Evolutionary conservation across 148 eudicot species (phyloP), one percentile per base, ranked within the genome.

Genomic region (Diospyros lotus): DNA sequence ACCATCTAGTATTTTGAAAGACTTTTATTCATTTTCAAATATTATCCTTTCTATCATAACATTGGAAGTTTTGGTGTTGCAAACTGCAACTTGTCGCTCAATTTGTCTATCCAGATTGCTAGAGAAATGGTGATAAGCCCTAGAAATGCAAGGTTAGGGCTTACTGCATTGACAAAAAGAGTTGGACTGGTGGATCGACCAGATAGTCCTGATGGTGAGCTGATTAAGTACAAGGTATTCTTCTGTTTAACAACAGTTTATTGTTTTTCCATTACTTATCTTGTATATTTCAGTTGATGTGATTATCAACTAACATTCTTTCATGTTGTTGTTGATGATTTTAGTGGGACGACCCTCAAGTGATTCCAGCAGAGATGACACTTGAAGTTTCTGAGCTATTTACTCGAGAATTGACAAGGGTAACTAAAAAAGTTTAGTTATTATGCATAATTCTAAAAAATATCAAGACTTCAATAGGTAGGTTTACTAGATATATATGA

Each of bases 111-210:
- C 61, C 87, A 94, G 98, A 87, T 94, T 77, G 97, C 94, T 80
- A 83, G 98, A 78, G 98, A 94, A 80, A 88, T 94, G 91, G 98
- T 91, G 70, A 89, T 94, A 74, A 91, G 98, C 93, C 97, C 97
- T 45, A 86, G 82, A 63, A 94, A 94, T 82, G 78, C 84, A 64
- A 88, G 89, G 76, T 80, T 94, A 72, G 98, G 94, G 72, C 90
- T 88, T 72, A 82, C 97, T 61, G 80, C 84, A 73, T 76, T 94
- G 80, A 94, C 93, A 50, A 89, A 82, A 82, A 87, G 87, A 83
- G 66, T 84, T 77, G 93, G 89, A 64, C 61, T 87, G 64, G 60
- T 68, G 74, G 91, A 88, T 77, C 86, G 77, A 64, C 87, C 93
- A 18, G 94, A 89, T 76, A 88, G 64, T 79, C 80, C 92, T 64